Evolutionary conservation across 169 alveolate species (phyloP).

Genomic region (Plasmodium knowlesi): DNA sequence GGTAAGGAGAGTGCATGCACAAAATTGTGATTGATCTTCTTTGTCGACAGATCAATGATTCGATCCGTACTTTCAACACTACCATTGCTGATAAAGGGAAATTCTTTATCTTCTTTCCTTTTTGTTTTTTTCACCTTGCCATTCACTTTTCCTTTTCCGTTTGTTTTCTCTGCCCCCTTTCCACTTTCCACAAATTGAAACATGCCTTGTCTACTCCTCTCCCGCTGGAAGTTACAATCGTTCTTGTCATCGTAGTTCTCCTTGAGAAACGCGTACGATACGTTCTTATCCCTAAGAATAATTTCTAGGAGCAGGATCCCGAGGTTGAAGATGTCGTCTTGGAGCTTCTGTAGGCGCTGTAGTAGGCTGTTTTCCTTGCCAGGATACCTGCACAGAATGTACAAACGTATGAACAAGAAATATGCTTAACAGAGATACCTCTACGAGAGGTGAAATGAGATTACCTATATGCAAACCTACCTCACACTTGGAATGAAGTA

Average conservation of each 20-base stretch:
- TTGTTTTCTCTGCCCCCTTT: background rate
- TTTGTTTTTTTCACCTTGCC: background rate
- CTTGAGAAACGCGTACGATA: constrained; percentile 21
- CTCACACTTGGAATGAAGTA: constrained; percentile 44
- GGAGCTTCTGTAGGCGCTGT: constrained; percentile 1
- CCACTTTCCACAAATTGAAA: background rate
- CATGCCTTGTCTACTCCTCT: constrained; percentile 6
- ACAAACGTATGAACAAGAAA: background rate
- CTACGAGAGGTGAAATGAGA: background rate
- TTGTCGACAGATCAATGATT: background rate
- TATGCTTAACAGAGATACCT: background rate
- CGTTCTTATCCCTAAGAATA: constrained; percentile 6
- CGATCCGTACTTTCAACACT: background rate
- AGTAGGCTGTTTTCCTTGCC: constrained; percentile 2
- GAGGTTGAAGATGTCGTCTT: constrained; percentile 51
- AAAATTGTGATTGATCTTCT: constrained; percentile 25
- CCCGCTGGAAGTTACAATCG: constrained; percentile 21
- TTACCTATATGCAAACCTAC: background rate
- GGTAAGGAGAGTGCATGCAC: constrained; percentile 63
- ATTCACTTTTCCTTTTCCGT: background rate
- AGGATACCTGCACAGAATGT: background rate
- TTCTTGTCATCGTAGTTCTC: constrained; percentile 5
- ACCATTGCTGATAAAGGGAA: background rate
- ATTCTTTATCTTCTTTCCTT: background rate
- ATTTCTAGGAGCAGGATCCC: constrained; percentile 43